phyloP scores from a whole-genome alignment of 352 stramenopile genomes.

The Phytopythium vexans region DNA sequence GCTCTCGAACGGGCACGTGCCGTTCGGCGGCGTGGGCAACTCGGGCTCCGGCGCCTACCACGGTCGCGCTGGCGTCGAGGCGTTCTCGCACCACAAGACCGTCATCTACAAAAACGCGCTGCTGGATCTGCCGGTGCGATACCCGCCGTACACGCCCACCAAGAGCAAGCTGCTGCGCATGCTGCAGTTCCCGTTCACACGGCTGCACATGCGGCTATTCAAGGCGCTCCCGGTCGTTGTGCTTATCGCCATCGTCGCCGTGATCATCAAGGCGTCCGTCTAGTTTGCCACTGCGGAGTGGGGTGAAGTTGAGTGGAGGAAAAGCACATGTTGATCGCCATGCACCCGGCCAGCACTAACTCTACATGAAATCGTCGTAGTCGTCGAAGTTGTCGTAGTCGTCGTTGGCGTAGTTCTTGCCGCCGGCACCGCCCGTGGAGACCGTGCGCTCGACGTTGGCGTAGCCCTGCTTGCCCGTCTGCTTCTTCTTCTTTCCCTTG shows the following conservation, averaged over 20 bases:
- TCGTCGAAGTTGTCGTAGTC: constrained; percentile 76
- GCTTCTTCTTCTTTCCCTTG: constrained; percentile 87
- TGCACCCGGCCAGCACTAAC: constrained; percentile 6
- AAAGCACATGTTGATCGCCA: not conserved
- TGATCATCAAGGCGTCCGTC: constrained; percentile 19
- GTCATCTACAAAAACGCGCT: constrained; percentile 66
- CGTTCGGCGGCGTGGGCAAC: constrained; percentile 79
- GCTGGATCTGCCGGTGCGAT: constrained; percentile 52
- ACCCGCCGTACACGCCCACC: constrained; percentile 35
- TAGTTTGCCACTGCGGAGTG: constrained; percentile 9
- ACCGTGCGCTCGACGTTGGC: constrained; percentile 69
- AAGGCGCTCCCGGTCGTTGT: constrained; percentile 24
- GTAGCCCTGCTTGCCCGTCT: constrained; percentile 73
- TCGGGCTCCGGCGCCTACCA: constrained; percentile 85
- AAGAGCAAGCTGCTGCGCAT: constrained; percentile 20
- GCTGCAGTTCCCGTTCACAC: constrained; percentile 39
- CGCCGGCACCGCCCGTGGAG: constrained; percentile 34
- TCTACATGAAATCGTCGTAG: constrained; percentile 87
- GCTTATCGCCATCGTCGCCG: constrained; percentile 27
- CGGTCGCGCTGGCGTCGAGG: constrained; percentile 76
- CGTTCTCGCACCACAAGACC: constrained; percentile 69
- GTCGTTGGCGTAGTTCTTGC: constrained; percentile 28
- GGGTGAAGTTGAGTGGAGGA: not conserved
- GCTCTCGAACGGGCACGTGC: constrained; percentile 52
- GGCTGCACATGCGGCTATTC: constrained; percentile 31